Base-by-base conservation (phyloP, 768 basidiomycete genomes). In the Tricholoma terreum region DNA sequence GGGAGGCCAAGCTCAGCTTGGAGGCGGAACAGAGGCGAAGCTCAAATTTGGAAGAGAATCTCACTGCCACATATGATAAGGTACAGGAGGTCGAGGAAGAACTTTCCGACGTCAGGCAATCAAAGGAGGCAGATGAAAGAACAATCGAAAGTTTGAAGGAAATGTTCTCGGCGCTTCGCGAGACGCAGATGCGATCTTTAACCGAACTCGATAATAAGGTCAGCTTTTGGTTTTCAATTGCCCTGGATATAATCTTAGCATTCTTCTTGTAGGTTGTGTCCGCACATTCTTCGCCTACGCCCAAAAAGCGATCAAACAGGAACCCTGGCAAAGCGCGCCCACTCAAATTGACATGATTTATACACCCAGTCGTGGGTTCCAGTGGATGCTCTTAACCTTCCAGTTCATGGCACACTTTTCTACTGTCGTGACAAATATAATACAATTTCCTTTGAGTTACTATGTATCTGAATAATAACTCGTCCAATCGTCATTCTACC, bases 131-230 rank as follows among this genome's bases (percentile, higher is more conserved):
- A 3, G 74, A 79, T 57, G 74, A 71, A 53, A 58, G 52, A 31
- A 75, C 69, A 5, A 77, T 80, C 22, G 59, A 67, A 31, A 63
- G 54, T 15, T 65, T 80, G 55, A 72, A 72, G 56, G 61, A 63
- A 0, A 58, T 64, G 9, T 74, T 74, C 52, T 64, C 65, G 19
- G 61, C 62, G 33, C 59, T 77, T 50, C 69, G 67, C 12, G 67
- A 72, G n/a, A 55, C 60, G 6, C 75, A 79, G 57, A 61, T 67
- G 62, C 65, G 71, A 21, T 68, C 66, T 30, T 61, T 79, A 55
- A 65, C 63, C 19, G 72, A 73, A 58, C 52, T 77, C 35, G 72
- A 75, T 42, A 62, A 66, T 38, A 71, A 74, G 73, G 77, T 78
- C 59, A 50, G 73, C 31, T n/a, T n/a, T n/a, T n/a, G n/a, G n/a